Conservation (phyloP, 495 filamentous ascomycete genomes). For the Margaritispora aquatica region DNA sequence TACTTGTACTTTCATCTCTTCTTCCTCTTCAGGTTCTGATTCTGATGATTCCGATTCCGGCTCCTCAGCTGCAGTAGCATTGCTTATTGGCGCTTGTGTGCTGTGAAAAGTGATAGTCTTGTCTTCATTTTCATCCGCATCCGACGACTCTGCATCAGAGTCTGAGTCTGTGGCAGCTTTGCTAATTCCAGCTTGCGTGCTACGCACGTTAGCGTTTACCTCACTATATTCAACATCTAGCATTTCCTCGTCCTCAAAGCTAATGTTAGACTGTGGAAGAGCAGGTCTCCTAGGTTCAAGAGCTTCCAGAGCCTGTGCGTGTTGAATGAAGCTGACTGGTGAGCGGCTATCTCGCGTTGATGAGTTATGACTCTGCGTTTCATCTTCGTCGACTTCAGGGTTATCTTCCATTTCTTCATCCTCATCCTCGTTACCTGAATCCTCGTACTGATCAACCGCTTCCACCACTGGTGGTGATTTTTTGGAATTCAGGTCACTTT, state of each 20-base stretch:
- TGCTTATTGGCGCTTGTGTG: too few species aligned
- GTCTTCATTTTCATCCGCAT: too few species aligned
- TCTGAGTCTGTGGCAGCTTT: too few species aligned
- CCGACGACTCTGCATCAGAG: too few species aligned
- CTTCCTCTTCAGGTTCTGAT: not conserved
- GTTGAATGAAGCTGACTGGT: slow-evolving; percentile 18
- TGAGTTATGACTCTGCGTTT: slow-evolving; percentile 9
- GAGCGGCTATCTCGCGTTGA: slow-evolving; percentile 20
- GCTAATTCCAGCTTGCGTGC: too few species aligned
- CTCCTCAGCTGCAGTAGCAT: too few species aligned
- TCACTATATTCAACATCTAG: too few species aligned
- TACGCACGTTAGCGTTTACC: too few species aligned
- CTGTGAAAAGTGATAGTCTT: too few species aligned
- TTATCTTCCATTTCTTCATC: slow-evolving; percentile 8
- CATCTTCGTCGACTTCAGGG: slow-evolving; percentile 6
- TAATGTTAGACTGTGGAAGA: not conserved
- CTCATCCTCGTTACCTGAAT: slow-evolving; percentile 4
- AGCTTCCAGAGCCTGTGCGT: not conserved
- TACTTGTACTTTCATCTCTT: not conserved
- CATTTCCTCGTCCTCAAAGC: slow-evolving; percentile 5
- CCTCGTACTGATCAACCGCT: not conserved
- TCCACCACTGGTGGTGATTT: not conserved
- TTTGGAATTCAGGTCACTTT: not conserved
- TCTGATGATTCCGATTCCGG: slow-evolving; percentile 3
- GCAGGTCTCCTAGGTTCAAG: not conserved